Percentiles rank a stretch among this genome's conserved stretches.
phyloP scores from a whole-genome alignment of 2,329 filamentous ascomycete species.

The Fusarium buharicum region DNA sequence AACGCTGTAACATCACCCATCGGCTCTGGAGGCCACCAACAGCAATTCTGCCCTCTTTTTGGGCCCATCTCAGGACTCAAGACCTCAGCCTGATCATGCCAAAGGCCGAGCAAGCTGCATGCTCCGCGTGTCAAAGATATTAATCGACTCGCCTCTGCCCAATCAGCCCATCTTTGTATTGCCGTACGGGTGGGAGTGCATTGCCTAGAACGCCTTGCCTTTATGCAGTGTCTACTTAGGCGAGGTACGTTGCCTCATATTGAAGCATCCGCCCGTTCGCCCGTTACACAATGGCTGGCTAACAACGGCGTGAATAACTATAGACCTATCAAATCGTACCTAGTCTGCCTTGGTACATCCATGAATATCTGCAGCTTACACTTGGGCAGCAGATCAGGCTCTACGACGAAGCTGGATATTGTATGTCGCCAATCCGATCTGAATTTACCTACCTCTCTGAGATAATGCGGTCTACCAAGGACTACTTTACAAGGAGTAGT shows the following conservation, averaged over 20 bases:
- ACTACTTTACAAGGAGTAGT: too few relatives aligned
- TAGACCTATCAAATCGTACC: not conserved
- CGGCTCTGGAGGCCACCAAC: conserved; percentile 34
- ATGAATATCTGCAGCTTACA: not conserved
- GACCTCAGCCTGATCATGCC: conserved; percentile 23
- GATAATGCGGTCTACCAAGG: too few relatives aligned
- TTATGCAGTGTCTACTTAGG: conserved; percentile 1
- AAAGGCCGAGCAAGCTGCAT: conserved; percentile 27
- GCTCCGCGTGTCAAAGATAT: conserved; percentile 31
- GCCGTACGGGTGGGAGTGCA: conserved; percentile 18
- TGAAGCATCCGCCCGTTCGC: conserved; percentile 5
- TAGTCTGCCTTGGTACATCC: conserved; percentile 4
- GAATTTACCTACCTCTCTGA: too few relatives aligned
- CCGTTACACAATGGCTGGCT: conserved; percentile 9
- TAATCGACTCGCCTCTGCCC: not conserved
- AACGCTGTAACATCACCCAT: conserved; percentile 12
- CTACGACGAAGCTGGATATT: not conserved
- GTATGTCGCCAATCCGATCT: not conserved
- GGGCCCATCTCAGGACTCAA: conserved; percentile 9
- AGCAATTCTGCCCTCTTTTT: conserved; percentile 2
- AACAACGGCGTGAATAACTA: not conserved
- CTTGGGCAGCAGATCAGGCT: not conserved
- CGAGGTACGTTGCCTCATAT: conserved; percentile 3
- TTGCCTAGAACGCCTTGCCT: conserved; percentile 26
- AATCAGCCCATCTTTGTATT: conserved; percentile 14